Base-by-base conservation (phyloP, 169 alveolate species). In the Cryptosporidium parvum region DNA sequence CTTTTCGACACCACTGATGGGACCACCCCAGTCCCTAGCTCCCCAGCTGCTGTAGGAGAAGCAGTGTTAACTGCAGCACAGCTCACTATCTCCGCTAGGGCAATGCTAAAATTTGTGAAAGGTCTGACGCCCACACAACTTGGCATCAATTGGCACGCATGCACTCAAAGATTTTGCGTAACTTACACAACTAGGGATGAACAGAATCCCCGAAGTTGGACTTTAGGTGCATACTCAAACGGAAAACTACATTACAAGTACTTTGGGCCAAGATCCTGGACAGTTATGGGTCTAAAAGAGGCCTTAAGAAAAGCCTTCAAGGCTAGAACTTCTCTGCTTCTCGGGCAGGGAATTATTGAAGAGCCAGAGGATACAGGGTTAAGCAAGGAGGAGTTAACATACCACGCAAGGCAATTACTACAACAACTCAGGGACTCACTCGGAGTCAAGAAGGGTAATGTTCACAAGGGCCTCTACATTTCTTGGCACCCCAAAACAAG, bases 401-500 rank as follows among this genome's bases (percentile, higher is more conserved):
- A 80, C 42, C 89, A 80, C 18, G 89, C 89, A 12, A 80, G 89
- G 23, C 89, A 80, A 33, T 56, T 80, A 14, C 65, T 80, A 8
- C 89, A 80, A 26, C 89, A 80, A n/a, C 75, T 80, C 31, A 16
- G 89, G 3, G 89, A 80, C 51, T 80, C 89, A 2, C 75, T 80
- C 10, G 89, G 89, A 26, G 89, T 80, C 10, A 80, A 80, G 68
- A 80, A 80, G 33, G 89, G 89, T 26, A 80, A 80, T 59, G 89
- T 80, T 29, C 89, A 80, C 21, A 80, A 80, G 29, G 89, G 89
- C 26, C 89, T 80, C 70, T 80, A 80, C 23, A 80, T 80, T 14
- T 80, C 89, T 59, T 80, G 89, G 89, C 89, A 80, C 12, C 89
- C 89, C 6, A 80, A 80, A 26, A 80, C 89, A 16, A 80, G 89